Evolutionary conservation across 768 basidiomycete species (phyloP), one percentile per base, ranked within the genome.

Genomic region (Lentinus tigrinus): DNA sequence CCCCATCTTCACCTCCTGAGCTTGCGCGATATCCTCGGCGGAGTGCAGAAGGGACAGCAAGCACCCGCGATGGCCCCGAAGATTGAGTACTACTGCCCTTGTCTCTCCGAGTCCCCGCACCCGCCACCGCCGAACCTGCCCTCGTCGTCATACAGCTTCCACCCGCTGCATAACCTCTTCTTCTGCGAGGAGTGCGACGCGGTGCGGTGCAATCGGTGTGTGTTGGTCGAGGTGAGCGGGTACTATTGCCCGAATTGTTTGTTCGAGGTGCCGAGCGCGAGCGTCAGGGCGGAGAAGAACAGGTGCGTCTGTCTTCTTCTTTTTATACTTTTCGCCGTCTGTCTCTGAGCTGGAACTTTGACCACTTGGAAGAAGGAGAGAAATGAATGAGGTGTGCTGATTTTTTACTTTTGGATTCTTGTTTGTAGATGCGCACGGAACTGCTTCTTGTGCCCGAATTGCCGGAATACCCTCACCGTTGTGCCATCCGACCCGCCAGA

Each of bases 141-240:
- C 2, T 92, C 94, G 0, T 93, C 94, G 0, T 84, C 87, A 0
- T 82, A 86, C 65, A 87, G 84, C 64, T 93, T 95, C 69, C 92
- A 95, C 65, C 82, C 88, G 6, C 81, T 98, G 2, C 83, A 92
- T 66, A 82, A 81, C 27, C 84, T 99, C 8, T 97, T 93, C 73
- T 98, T 98, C 72, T 99, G 97, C 72, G 95, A 98, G 73, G 96
- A 98, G 81, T 99, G 97, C 73, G 96, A 98, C 72, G 89, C 91
- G 2, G 83, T 99, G 43, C 80, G 95, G 56, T 99, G 97, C 69
- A 91, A 97, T 70, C 83, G 87, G 62, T 99, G 97, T 66, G 93
- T 96, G 2, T 82, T 87, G 8, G 78, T 93, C 43, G 97, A 99
- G 83, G 91, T 98, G 70, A 91, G 93, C 70, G 93, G 92, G 42